Evolutionary conservation across 78 protist species (phyloP).

Genomic region (Dictyostelium purpureum): DNA sequence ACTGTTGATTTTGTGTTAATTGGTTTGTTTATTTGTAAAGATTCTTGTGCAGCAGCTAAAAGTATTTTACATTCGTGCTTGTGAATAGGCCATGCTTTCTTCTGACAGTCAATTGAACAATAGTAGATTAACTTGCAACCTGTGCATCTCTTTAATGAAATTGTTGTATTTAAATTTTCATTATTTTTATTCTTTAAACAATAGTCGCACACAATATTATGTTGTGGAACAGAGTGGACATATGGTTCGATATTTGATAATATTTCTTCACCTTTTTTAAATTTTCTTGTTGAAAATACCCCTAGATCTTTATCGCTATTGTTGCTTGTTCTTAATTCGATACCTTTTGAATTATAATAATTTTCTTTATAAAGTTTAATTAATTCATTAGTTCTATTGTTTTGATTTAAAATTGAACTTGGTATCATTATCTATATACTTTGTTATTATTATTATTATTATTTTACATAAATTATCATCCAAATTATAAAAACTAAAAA

Average conservation of each 20-base stretch:
- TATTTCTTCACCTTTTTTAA: background rate
- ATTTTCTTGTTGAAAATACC: background rate
- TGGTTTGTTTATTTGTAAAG: background rate
- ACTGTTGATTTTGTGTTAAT: background rate
- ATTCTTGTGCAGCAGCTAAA: background rate
- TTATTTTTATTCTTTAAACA: background rate
- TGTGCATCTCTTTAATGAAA: background rate
- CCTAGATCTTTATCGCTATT: background rate
- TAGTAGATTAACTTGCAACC: constrained; percentile 3
- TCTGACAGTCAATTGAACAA: constrained; percentile 18
- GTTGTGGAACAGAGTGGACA: background rate
- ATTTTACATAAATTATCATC: too few relatives aligned
- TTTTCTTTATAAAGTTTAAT: background rate
- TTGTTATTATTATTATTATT: too few relatives aligned
- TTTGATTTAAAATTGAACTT: too few relatives aligned
- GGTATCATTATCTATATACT: too few relatives aligned
- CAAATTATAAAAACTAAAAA: too few relatives aligned
- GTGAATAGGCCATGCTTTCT: background rate
- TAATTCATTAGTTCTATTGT: too few relatives aligned
- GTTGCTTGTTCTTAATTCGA: background rate
- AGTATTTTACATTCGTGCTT: constrained; percentile 1
- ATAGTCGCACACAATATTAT: background rate
- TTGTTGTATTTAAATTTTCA: background rate
- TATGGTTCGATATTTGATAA: background rate
- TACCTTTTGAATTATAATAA: background rate